Evolutionary conservation across 352 stramenopile genomes (phyloP).

Genomic region (Peronospora tabacina): DNA sequence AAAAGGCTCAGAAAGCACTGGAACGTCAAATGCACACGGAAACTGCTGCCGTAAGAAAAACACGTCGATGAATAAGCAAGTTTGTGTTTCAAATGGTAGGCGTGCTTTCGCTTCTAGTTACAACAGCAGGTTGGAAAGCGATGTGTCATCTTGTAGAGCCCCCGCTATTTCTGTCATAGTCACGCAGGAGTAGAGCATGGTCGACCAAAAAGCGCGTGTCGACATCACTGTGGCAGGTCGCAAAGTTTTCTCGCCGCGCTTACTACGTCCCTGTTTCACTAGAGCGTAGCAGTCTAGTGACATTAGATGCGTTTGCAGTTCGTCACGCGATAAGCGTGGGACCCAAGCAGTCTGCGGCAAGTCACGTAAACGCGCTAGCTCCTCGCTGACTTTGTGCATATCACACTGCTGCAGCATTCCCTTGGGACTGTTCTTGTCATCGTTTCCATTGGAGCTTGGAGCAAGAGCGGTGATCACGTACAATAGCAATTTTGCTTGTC

Average conservation of each 20-base stretch:
- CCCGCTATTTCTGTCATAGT: slow-evolving; percentile 34
- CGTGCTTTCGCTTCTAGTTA: slow-evolving; percentile 10
- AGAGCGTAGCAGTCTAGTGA: slow-evolving; percentile 69
- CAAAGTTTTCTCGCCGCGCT: slow-evolving; percentile 11
- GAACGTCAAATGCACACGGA: slow-evolving; percentile 67
- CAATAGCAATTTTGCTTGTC: slow-evolving; percentile 57
- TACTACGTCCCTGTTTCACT: slow-evolving; percentile 30
- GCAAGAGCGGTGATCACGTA: slow-evolving; percentile 56
- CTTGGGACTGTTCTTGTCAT: slow-evolving; percentile 5
- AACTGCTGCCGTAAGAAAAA: slow-evolving; percentile 25
- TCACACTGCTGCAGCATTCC: slow-evolving; percentile 20
- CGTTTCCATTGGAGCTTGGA: slow-evolving; percentile 23
- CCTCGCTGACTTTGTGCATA: slow-evolving; percentile 40
- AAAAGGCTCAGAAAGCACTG: slow-evolving; percentile 65
- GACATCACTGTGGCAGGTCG: slow-evolving; percentile 16
- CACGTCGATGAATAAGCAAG: slow-evolving; percentile 15
- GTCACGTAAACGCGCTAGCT: slow-evolving; percentile 36
- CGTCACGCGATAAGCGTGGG: slow-evolving; percentile 44
- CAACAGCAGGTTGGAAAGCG: slow-evolving; percentile 28
- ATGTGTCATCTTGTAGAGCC: slow-evolving; percentile 40
- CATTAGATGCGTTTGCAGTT: slow-evolving; percentile 52
- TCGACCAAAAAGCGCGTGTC: slow-evolving; percentile 34
- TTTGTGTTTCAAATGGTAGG: background rate
- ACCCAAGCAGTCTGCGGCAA: slow-evolving; percentile 44
- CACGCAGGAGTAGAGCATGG: slow-evolving; percentile 44